Evolutionary conservation across 2,329 filamentous ascomycete species (phyloP).

Genomic region (Waltergamsia citrina): DNA sequence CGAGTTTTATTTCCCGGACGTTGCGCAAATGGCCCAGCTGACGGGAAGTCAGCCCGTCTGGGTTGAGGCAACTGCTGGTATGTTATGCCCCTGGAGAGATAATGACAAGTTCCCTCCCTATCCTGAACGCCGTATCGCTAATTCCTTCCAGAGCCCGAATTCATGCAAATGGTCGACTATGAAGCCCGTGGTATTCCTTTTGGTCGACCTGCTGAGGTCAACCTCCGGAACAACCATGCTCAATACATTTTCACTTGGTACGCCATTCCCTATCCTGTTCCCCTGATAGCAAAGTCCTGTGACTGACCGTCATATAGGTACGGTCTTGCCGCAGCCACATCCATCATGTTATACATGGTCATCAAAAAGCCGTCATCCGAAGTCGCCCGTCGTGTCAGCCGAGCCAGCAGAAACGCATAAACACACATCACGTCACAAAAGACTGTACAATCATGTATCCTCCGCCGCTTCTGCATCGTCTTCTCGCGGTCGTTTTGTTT

Average conservation of each 20-base stretch:
- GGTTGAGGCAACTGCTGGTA: slow-evolving; percentile 94
- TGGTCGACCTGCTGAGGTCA: slow-evolving; percentile 79
- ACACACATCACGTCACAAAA: slow-evolving; percentile 1
- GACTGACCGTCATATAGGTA: slow-evolving; percentile 50
- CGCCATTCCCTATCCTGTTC: slow-evolving; percentile 17
- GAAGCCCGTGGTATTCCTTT: slow-evolving; percentile 79
- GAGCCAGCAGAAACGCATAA: slow-evolving; percentile 44
- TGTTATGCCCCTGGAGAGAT: too few species aligned
- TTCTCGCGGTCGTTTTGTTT: slow-evolving; percentile 17
- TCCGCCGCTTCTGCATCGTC: slow-evolving; percentile 24
- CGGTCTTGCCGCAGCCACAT: slow-evolving; percentile 71
- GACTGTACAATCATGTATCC: slow-evolving; percentile 16
- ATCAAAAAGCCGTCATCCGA: slow-evolving; percentile 76
- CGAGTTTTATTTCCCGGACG: slow-evolving; percentile 93
- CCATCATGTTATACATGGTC: slow-evolving; percentile 95
- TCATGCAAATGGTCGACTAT: slow-evolving; percentile 66
- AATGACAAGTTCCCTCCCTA: too few species aligned
- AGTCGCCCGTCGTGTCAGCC: slow-evolving; percentile 61
- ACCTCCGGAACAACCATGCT: slow-evolving; percentile 89
- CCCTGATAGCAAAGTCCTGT: background rate
- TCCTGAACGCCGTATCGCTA: background rate
- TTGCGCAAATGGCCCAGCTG: slow-evolving; percentile 78
- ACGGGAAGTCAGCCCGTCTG: slow-evolving; percentile 81
- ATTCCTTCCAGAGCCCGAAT: slow-evolving; percentile 58
- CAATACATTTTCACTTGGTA: slow-evolving; percentile 99